Evolutionary conservation across 345 rosid genomes (phyloP), one percentile per base, ranked within the genome.

Genomic region (Zanthoxylum bungeanum): DNA sequence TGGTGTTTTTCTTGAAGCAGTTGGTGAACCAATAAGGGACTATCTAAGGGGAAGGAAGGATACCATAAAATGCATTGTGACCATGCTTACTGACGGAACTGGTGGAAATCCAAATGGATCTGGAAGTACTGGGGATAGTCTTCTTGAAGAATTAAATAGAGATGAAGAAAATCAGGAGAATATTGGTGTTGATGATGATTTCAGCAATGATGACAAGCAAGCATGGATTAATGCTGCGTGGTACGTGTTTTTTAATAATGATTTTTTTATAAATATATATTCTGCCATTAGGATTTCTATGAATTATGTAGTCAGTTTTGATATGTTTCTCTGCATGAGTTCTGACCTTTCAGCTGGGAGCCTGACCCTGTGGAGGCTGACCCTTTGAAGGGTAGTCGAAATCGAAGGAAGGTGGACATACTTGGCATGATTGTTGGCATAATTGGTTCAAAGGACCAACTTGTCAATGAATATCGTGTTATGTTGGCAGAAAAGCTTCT

Each of bases 331-430:
- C 33, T 9, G 27, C 72, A 70, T 33, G 77, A 37, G 9, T 74
- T 81, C 39, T 68, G 51, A 62, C 50, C 72, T 76, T 70, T 79
- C 80, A 95, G 99, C 71, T 95, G 99, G 99, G n/a, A 90, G 82
- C 98, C 97, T n/a, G 99, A 95, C 74, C 97, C 98, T 77, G 89
- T 80, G n/a, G 98, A 88, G 78, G 97, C 96, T 77, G 97, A 91
- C 70, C 98, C 99, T 51, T 80, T 73, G 69, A 95, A 89, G 85
- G 92, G 93, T 57, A 91, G 96, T 76, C 80, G 87, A 66, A 92
- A 79, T 74, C n/a, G 83, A 72, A 84, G 96, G 83, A 95, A 95
- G 71, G 93, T 89, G 72, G 94, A 92, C 87, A 87, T 92, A 76
- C 81, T 95, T 24, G 99, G 93, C 64, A 91, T 95, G 99, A 83